Conservation (phyloP, 768 basidiomycete species). For the Rhizopogon vulgaris region DNA sequence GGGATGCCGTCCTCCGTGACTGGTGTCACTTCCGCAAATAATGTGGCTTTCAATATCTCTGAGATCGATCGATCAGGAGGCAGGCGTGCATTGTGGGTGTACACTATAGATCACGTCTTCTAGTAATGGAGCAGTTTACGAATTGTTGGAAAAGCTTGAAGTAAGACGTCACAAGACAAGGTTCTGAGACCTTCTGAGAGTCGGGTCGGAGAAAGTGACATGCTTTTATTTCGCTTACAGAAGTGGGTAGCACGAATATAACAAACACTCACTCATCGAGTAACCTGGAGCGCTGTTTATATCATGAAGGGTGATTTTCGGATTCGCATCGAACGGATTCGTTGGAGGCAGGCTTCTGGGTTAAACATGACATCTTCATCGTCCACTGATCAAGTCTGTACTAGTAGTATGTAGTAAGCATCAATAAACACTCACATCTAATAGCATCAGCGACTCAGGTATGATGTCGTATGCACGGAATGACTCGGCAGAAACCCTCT, state of each 20-base stretch:
- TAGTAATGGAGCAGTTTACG: not conserved
- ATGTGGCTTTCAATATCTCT: not conserved
- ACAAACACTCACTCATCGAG: constrained; percentile 41
- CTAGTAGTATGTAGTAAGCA: no score
- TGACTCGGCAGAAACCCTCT: no score
- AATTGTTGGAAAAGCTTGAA: not conserved
- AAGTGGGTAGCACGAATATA: not conserved
- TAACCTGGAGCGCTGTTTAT: constrained; percentile 13
- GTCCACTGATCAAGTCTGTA: no score
- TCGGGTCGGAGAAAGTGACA: no score
- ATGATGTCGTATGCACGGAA: no score
- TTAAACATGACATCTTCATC: not conserved
- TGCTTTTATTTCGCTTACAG: no score
- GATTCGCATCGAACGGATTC: constrained; percentile 37
- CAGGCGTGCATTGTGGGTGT: not conserved
- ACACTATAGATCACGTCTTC: not conserved
- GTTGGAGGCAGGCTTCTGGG: constrained; percentile 14
- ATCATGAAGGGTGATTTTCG: constrained; percentile 44
- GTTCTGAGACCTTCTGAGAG: not conserved
- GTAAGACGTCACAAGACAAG: not conserved
- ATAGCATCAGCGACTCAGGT: no score
- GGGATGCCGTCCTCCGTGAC: not conserved
- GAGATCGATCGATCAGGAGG: not conserved
- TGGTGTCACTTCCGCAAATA: not conserved
- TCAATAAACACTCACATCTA: no score